Base-by-base conservation (phyloP, 495 filamentous ascomycete species). In the Tuber borchii region DNA sequence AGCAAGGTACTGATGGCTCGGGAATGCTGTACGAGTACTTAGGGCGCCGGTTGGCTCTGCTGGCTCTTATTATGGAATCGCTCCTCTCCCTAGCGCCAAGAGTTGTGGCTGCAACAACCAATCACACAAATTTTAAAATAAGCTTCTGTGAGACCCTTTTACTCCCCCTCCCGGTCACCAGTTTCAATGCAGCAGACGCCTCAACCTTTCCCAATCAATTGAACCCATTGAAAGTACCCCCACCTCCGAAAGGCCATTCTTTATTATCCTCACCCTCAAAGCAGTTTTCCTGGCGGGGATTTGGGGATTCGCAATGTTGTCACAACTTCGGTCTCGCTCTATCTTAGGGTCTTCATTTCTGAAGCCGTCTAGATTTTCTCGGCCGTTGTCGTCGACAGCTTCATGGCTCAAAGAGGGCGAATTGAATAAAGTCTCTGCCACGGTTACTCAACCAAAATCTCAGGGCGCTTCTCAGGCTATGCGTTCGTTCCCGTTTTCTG, bases 391-490 rank as follows among this genome's bases (percentile, higher is more conserved):
- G 14, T 65, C 78, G 14, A 43, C 77, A 0, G n/a, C 20, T 37
- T 39, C 51, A 39, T 34, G 68, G 69, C 71, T 39, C 42, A 61
- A 69, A 34, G 45, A 31, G 46, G 69, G 69, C 22, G 45, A 80
- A 70, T 84, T 97, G 77, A 98, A 98, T 88, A 91, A 90, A 84
- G 88, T 92, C 84, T 97, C 94, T 72, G 86, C 89, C 71, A 82
- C 87, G 82, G 91, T 99, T 87, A 98, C 95, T 61, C 93, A 97
- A 84, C 96, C 93, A 79, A 97, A 95, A 85, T 93, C 95, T 40
- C 95, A 99, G 87, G 95, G 95, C 81, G 95, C 96, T 68, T 97
- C 95, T 45, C 95, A 99, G 87, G 96, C 96, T 75, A 99, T 99
- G 95, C 88, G 75, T 78, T 14, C 34, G 77, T 76, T 61, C 26